Conservation (phyloP, 305 asterid species). For the Solanum hybrid region DNA sequence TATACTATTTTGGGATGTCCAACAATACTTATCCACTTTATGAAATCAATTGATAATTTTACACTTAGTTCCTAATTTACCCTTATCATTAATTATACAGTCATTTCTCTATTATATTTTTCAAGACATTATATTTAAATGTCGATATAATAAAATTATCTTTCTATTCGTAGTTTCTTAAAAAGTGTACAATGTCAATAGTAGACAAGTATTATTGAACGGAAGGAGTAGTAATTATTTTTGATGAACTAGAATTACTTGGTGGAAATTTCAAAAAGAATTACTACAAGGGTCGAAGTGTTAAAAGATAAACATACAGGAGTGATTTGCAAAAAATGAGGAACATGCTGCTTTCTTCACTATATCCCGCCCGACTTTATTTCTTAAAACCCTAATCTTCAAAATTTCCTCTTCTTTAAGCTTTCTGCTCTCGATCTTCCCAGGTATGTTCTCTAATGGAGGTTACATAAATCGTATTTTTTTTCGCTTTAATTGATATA, state of each 20-base stretch:
- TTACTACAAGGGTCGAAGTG: neutral
- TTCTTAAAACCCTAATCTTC: slow-evolving; percentile 4
- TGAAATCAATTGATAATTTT: no score
- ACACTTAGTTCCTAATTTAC: no score
- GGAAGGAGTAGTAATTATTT: neutral
- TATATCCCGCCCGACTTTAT: neutral
- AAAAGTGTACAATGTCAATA: neutral
- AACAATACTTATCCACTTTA: no score
- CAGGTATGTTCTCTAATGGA: neutral
- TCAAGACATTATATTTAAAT: no score
- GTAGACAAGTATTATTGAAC: neutral
- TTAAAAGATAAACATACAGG: neutral
- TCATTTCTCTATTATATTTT: no score
- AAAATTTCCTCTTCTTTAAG: neutral
- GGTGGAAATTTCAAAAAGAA: neutral
- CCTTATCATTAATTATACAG: no score
- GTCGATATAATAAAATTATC: no score
- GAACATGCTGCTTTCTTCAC: neutral
- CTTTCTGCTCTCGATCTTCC: neutral
- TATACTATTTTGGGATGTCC: no score
- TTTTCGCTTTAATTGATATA: neutral
- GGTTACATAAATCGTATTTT: neutral
- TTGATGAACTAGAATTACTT: neutral
- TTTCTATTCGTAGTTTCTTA: no score
- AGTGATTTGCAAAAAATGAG: neutral